Evolutionary conservation across 2,329 filamentous ascomycete genomes (phyloP).

Genomic region (Meredithiella fracta): DNA sequence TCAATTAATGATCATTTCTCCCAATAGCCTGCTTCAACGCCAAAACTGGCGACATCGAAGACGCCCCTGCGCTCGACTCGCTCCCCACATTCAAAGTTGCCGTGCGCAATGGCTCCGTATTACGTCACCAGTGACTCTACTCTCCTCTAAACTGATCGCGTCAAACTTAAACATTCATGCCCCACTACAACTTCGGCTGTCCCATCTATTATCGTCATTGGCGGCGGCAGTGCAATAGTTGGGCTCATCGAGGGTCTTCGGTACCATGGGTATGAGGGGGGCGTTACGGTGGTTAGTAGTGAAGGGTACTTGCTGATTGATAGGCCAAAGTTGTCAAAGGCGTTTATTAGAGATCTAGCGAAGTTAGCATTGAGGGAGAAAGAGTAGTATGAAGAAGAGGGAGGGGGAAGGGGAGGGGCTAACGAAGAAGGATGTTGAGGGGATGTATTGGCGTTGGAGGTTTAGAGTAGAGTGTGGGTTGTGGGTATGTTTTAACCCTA

Average conservation of each 20-base stretch:
- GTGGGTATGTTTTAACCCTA: not conserved
- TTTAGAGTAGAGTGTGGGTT: not conserved
- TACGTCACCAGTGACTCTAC: constrained; percentile 71
- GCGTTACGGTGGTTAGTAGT: constrained; percentile 66
- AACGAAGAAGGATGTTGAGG: constrained; percentile 59
- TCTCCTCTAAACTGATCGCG: constrained; percentile 58
- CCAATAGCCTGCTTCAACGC: constrained; percentile 74
- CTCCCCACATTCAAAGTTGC: constrained; percentile 65
- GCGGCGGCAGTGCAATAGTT: constrained; percentile 70
- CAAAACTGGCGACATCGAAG: constrained; percentile 79
- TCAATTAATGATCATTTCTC: not conserved
- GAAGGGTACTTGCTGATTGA: constrained; percentile 84
- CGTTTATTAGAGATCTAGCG: constrained; percentile 61
- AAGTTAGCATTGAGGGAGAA: constrained; percentile 65
- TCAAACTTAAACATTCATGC: constrained; percentile 43
- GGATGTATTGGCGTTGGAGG: constrained; percentile 29
- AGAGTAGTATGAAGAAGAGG: constrained; percentile 59
- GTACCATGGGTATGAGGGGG: constrained; percentile 61
- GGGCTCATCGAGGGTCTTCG: constrained; percentile 71
- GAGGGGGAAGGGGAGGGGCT: constrained; percentile 65
- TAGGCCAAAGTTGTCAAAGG: constrained; percentile 89
- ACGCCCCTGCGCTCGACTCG: constrained; percentile 80
- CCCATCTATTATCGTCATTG: constrained; percentile 59
- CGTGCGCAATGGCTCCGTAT: constrained; percentile 65
- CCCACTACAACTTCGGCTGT: constrained; percentile 25